A percentile compares a stretch with the other conserved stretches of the same genome.
Evolutionary conservation across 2,329 filamentous ascomycete genomes (phyloP).

Genomic region (Claviceps citrina): DNA sequence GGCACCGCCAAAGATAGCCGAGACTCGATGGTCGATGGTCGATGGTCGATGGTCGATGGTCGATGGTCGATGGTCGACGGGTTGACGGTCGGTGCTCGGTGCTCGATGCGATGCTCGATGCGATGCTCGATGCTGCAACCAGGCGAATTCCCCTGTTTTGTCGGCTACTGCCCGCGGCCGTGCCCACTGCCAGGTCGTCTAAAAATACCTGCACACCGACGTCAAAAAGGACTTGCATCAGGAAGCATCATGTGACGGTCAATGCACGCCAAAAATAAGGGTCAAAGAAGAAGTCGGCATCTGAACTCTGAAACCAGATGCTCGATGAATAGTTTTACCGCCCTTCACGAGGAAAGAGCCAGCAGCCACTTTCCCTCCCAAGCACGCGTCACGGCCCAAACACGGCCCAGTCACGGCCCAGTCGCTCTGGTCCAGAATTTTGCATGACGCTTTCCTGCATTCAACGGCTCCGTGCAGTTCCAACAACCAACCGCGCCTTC

Average conservation of each 20-base stretch:
- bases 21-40: no score
- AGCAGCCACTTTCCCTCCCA: no score
- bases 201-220: not conserved
- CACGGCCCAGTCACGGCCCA: not conserved
- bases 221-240: not conserved
- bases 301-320: no score
- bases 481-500: slow-evolving; percentile 1
- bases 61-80: no score
- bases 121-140: not conserved
- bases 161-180: not conserved
- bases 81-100: no score
- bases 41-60: no score
- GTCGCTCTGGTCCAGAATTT: no score
- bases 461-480: not conserved
- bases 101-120: no score
- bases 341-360: no score
- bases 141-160: not conserved
- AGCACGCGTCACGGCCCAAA: not conserved
- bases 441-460: slow-evolving; percentile 1
- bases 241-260: not conserved
- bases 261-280: not conserved
- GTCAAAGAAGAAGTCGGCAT: no score
- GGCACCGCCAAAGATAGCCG: not conserved
- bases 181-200: not conserved
- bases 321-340: not conserved